These are phyloP conservation scores for Vitis hybrid DNA, from an alignment of 177 flowering plant species.

Conservation along the genomic window DNA sequence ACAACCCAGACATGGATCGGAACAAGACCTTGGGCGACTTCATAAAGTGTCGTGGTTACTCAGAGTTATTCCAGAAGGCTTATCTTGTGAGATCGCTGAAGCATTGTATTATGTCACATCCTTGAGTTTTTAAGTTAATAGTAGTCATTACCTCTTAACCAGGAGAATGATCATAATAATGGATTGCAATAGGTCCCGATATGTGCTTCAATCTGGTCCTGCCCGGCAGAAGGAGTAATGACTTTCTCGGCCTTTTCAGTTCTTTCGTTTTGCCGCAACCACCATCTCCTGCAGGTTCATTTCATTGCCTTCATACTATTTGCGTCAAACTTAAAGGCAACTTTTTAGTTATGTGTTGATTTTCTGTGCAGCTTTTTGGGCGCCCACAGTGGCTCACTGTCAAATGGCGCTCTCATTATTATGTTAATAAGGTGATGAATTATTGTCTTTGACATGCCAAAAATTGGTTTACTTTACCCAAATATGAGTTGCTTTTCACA, in stretches of 20 bases:
- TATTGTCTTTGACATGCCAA: neutral
- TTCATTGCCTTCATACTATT: neutral
- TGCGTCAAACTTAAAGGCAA: neutral
- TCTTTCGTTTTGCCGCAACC: constrained; percentile 93
- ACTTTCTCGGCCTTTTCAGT: constrained; percentile 82
- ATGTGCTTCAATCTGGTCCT: constrained; percentile 94
- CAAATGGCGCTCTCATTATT: constrained; percentile 65
- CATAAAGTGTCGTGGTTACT: constrained; percentile 68
- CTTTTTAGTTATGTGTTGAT: constrained; percentile 4
- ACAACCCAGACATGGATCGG: constrained; percentile 78
- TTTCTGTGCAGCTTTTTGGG: constrained; percentile 69
- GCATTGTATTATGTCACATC: constrained; percentile 1
- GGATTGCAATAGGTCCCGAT: constrained; percentile 57
- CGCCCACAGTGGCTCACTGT: constrained; percentile 97
- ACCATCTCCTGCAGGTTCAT: constrained; percentile 86
- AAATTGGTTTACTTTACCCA: neutral
- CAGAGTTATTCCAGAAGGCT: constrained; percentile 81
- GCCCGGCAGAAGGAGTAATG: constrained; percentile 76
- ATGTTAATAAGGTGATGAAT: constrained; percentile 62
- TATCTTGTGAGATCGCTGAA: constrained; percentile 65
- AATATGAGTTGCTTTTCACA: no score
- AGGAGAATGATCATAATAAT: neutral
- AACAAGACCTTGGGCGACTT: constrained; percentile 81
- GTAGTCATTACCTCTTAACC: neutral
- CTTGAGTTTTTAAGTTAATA: neutral